Evolutionary conservation across 2,329 filamentous ascomycete genomes (phyloP).

Genomic region (Acrocalymma vagum): DNA sequence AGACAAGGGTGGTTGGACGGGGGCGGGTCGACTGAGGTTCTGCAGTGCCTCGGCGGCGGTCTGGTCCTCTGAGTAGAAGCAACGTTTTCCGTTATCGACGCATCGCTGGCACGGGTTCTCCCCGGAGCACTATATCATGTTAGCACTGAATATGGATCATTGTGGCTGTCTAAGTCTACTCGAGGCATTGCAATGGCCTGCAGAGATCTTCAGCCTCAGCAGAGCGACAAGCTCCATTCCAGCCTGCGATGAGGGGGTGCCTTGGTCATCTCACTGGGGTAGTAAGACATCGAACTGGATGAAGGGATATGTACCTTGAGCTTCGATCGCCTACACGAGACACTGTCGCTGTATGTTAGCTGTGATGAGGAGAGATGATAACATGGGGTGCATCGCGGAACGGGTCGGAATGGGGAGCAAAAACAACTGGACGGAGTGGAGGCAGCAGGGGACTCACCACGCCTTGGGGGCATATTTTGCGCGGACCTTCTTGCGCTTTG

Average conservation of each 20-base stretch:
- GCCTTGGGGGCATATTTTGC: conserved; percentile 47
- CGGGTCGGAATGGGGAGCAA: conserved; percentile 20
- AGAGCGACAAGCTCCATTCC: neutral
- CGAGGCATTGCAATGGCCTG: neutral
- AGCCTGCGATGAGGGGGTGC: too few species aligned
- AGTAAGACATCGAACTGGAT: neutral
- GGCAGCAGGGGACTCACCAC: conserved; percentile 31
- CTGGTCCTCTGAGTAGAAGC: conserved; percentile 49
- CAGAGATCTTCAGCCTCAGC: neutral
- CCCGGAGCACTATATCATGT: conserved; percentile 37
- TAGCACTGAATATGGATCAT: conserved; percentile 1
- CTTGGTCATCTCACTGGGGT: too few species aligned
- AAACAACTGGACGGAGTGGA: conserved; percentile 3
- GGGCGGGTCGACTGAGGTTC: conserved; percentile 44
- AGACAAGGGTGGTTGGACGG: conserved; percentile 22
- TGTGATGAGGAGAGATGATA: conserved; percentile 1
- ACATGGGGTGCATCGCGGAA: conserved; percentile 23
- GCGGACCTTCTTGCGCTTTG: conserved; percentile 46
- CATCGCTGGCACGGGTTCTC: conserved; percentile 47
- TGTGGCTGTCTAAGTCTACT: neutral
- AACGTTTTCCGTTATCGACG: conserved; percentile 42
- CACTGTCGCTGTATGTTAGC: conserved; percentile 31
- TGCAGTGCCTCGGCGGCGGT: conserved; percentile 47
- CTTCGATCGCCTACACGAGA: conserved; percentile 45
- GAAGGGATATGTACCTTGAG: conserved; percentile 37